Percentiles rank a stretch among this genome's conserved stretches.
phyloP scores from a whole-genome alignment of 2,329 filamentous ascomycete species.

The Macrophomina phaseolina region DNA sequence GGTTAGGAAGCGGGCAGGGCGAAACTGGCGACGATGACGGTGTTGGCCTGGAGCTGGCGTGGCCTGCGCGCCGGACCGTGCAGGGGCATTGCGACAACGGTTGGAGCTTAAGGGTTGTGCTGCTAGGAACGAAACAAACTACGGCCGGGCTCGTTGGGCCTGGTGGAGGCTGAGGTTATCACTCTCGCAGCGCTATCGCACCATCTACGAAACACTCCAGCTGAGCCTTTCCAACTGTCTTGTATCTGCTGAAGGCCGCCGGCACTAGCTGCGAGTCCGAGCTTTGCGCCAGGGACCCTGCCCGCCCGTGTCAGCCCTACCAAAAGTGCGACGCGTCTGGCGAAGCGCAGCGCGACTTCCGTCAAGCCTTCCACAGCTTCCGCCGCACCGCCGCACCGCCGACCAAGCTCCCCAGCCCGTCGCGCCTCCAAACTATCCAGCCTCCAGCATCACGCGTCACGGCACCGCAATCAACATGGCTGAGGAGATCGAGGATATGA shows the following conservation, averaged over 20 bases:
- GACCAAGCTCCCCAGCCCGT: neutral
- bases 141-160: neutral
- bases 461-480: constrained; percentile 9
- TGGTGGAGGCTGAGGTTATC: no score
- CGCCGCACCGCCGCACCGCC: constrained; percentile 11
- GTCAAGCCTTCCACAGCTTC: constrained; percentile 19
- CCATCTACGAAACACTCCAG: no score
- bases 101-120: no score
- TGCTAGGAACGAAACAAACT: neutral
- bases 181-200: no score
- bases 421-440: neutral
- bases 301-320: no score
- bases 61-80: constrained; percentile 11
- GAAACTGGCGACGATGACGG: constrained; percentile 24
- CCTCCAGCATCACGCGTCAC: neutral
- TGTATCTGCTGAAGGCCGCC: no score
- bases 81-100: no score
- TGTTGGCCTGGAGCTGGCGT: constrained; percentile 11
- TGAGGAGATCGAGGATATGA: constrained; percentile 30
- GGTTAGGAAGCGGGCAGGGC: constrained; percentile 6
- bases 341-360: neutral
- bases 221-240: no score
- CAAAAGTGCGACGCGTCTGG: constrained; percentile 7
- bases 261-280: no score
- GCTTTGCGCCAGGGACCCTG: no score